Base-by-base conservation (phyloP, 352 stramenopile genomes). In the Globisporangium apiculatum region DNA sequence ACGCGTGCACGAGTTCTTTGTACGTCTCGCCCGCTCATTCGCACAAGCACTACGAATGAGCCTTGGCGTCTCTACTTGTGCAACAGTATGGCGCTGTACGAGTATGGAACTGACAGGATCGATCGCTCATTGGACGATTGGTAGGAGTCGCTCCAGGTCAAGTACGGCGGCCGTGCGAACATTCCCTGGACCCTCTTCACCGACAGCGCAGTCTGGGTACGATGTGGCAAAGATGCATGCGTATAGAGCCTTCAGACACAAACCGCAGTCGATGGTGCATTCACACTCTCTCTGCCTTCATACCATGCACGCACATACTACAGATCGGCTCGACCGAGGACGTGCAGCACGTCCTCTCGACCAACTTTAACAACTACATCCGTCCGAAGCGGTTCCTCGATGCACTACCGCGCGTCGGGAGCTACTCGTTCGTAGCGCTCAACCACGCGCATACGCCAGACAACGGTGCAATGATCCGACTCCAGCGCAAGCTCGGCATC, bases 401-500 rank as follows among this genome's bases (percentile, higher is more conserved):
- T 38, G 76, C 76, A 1, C 86, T 86, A 54, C 57, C 72, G 5
- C 77, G 87, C 51, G 57, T 87, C n/a, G 86, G 87, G 58, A 67
- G 75, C 31, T 71, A 85, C 47, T 84, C 80, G 24, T 83, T 91
- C 48, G 78, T 91, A 18, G 72, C 67, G 12, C 67, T 87, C 64
- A 91, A 88, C 54, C 76, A 86, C 55, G 55, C 63, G 17, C 53
- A 82, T 57, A 68, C 72, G n/a, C 55, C 54, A 8, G 74, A 80
- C 49, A 68, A 86, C 15, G 82, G 82, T n/a, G 66, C 62, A 53
- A 74, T 67, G 43, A 93, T 82, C 83, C 60, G 68, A 8, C 53
- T 86, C 6, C 86, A 95, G 51, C 76, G 83, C 43, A 95, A 95
- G 58, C 75, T 79, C 15, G 86, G 83, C 43, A 89, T 81, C 40